Conservation (phyloP, 768 basidiomycete genomes). For the Macrolepiota fuliginosa region DNA sequence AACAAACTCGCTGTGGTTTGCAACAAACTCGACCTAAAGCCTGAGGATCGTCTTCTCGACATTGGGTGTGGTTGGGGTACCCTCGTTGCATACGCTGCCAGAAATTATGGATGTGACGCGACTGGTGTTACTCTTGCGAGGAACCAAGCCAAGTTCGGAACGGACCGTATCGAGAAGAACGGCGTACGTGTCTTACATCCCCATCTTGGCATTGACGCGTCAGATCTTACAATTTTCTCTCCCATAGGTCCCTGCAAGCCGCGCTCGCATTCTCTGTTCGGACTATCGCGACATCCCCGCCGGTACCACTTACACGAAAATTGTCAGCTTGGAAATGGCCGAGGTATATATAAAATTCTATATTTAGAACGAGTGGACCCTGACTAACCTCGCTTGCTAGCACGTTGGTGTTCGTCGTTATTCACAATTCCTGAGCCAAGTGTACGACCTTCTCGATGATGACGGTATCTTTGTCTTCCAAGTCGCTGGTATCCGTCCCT, state of each 20-base stretch:
- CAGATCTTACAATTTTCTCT: background rate
- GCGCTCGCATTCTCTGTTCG: slow-evolving; percentile 88
- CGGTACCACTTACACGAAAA: slow-evolving; percentile 82
- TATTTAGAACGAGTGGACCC: background rate
- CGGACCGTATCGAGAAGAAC: slow-evolving; percentile 79
- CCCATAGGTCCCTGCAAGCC: slow-evolving; percentile 46
- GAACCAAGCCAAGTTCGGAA: slow-evolving; percentile 93
- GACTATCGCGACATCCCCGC: slow-evolving; percentile 92
- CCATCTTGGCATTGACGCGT: background rate
- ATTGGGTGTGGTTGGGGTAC: slow-evolving; percentile 98
- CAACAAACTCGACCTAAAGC: slow-evolving; percentile 86
- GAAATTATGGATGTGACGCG: slow-evolving; percentile 95
- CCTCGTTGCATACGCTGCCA: slow-evolving; percentile 89
- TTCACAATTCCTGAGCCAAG: slow-evolving; percentile 81
- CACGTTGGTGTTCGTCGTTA: slow-evolving; percentile 97
- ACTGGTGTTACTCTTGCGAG: slow-evolving; percentile 92
- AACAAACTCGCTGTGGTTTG: slow-evolving; percentile 97
- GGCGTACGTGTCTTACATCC: slow-evolving; percentile 40
- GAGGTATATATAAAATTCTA: slow-evolving; percentile 53
- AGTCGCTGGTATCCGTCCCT: slow-evolving; percentile 92
- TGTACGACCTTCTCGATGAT: slow-evolving; percentile 92
- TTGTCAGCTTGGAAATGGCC: slow-evolving; percentile 97
- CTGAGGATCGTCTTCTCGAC: slow-evolving; percentile 81
- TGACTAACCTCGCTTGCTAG: slow-evolving; percentile 28
- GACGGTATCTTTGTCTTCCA: slow-evolving; percentile 94